A percentile compares a stretch with the other conserved stretches of the same genome.
Conservation (phyloP, 2,329 filamentous ascomycete species). For the Penicillium sp. region DNA sequence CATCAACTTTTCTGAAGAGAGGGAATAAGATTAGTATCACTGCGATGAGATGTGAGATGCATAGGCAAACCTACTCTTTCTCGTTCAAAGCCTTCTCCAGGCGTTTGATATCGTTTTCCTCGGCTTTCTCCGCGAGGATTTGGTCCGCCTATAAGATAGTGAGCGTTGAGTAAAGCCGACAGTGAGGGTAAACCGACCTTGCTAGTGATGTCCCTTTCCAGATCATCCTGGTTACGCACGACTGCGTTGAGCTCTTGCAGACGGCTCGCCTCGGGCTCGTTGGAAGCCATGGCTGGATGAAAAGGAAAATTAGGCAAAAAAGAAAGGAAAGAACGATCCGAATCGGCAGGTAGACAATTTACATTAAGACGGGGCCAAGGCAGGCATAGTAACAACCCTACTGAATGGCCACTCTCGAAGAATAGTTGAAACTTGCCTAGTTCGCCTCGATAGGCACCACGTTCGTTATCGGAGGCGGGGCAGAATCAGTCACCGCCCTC, state of each 20-base stretch:
- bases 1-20: conserved; percentile 54
- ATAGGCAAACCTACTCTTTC: conserved; percentile 36
- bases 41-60: background rate
- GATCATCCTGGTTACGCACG: conserved; percentile 79
- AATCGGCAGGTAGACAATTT: background rate
- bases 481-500: too few relatives aligned
- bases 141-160: conserved; percentile 49
- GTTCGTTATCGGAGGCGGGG: too few relatives aligned
- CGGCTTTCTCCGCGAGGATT: conserved; percentile 57
- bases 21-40: conserved; percentile 1
- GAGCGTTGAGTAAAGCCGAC: background rate
- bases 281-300: conserved; percentile 7
- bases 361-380: background rate
- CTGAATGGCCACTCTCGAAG: background rate
- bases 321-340: conserved; percentile 2
- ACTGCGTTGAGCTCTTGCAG: conserved; percentile 62
- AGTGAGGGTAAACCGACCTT: conserved; percentile 38
- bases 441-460: too few relatives aligned
- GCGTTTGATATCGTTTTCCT: conserved; percentile 60
- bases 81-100: conserved; percentile 54
- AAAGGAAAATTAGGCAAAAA: background rate
- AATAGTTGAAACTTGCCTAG: too few relatives aligned
- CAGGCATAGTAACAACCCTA: conserved; percentile 3
- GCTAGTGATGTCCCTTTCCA: conserved; percentile 77
- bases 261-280: conserved; percentile 54